Evolutionary conservation across 768 basidiomycete genomes (phyloP), one percentile per base, ranked within the genome.

Genomic region (Paxillus ammoniavirescens): DNA sequence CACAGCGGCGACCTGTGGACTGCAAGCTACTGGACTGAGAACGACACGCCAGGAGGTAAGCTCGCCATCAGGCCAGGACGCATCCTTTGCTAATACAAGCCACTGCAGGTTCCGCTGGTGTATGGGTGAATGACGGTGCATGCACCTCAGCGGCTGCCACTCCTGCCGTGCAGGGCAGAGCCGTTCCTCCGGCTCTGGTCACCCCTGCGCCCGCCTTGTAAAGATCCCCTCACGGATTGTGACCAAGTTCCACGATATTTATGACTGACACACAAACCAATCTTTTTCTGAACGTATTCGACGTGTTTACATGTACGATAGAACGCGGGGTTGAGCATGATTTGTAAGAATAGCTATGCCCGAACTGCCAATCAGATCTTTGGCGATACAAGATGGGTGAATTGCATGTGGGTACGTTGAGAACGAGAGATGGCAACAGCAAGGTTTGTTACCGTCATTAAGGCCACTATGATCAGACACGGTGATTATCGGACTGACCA

Each of bases 101-200:
- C 5, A 37, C 10, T 5, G 23, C 48, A 83, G 82, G 77, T 41
- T 15, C 73, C 33, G 75, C 77, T 28, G 77, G 73, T 43, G 81
- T 77, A 49, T 86, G 84, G 84, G 72, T 73, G 42, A 78, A 86
- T 62, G 67, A 81, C 64, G 84, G 83, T 4, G 64, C 77, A 50
- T 87, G 83, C 67, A 38, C 65, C 21, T 59, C 15, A 41, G 21
- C 41, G 17, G 50, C 50, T 40, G 45, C 45, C 8, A 52, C 45
- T 28, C 14, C 53, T 10, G n/a, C 41, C 21, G n/a, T 14, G 21
- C 38, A 54, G 14, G 18, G 4, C 31, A 42, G 49, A 26, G 53
- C 21, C 36, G 8, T 52, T 31, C 41, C 8, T 9, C 31, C 50
- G 5, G 40, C 50, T 23, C n/a, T 28, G 18, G 8, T 55, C 44